Percentiles rank a stretch among this genome's conserved stretches.
Conservation (phyloP, 2,329 filamentous ascomycete genomes). For the Zymoseptoria pseudotritici region DNA sequence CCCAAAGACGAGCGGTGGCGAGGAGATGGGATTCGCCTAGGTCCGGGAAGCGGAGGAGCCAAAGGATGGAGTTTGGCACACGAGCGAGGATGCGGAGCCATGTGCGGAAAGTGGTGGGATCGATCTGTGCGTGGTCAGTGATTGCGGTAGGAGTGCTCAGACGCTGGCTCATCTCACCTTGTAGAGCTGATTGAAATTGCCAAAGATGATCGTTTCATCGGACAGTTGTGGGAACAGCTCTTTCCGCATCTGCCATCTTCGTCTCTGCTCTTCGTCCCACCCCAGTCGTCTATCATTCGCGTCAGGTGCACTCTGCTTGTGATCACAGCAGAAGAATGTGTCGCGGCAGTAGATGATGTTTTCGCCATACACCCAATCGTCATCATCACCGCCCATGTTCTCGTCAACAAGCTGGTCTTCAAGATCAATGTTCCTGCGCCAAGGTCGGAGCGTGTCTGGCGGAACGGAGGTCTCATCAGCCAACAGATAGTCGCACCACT, state of each 20-base stretch:
- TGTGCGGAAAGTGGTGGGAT: conserved; percentile 89
- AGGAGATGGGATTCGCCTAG: conserved; percentile 80
- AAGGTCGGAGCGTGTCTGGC: conserved; percentile 69
- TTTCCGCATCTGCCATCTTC: conserved; percentile 88
- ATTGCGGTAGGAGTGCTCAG: background rate
- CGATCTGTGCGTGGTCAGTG: conserved; percentile 57
- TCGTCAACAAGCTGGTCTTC: conserved; percentile 58
- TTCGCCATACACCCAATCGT: conserved; percentile 91
- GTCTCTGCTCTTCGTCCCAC: conserved; percentile 76
- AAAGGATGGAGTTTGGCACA: conserved; percentile 81
- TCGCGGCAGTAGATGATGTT: conserved; percentile 92
- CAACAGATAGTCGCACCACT: conserved; percentile 97
- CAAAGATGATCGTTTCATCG: conserved; percentile 82
- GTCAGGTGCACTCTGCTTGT: conserved; percentile 80
- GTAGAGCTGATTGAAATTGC: conserved; percentile 98
- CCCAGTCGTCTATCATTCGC: conserved; percentile 56
- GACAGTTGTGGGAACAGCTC: conserved; percentile 76
- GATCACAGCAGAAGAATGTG: conserved; percentile 97
- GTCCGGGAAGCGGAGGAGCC: conserved; percentile 95
- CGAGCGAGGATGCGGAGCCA: conserved; percentile 86
- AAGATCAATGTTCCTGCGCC: conserved; percentile 65
- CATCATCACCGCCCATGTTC: conserved; percentile 55
- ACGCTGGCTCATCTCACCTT: conserved; percentile 56
- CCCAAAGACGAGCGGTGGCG: conserved; percentile 75
- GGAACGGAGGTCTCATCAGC: conserved; percentile 86